Conservation (phyloP, 257 asterid species). For the Nicotiana undulata region DNA sequence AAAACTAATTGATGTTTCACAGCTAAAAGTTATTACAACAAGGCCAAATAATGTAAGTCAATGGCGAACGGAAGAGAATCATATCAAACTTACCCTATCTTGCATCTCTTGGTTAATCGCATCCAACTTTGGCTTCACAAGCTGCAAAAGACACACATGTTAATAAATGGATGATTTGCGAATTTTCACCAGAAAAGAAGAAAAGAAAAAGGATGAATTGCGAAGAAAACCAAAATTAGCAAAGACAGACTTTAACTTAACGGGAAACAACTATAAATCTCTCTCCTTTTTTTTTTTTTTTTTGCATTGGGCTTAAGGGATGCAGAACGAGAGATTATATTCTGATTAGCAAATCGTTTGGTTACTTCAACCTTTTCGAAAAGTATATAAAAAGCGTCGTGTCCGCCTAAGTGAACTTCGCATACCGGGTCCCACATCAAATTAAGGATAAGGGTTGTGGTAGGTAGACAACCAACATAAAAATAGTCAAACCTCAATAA, state of each 20-base stretch:
- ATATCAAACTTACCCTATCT: conserved; percentile 40
- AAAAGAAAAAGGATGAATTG: not conserved
- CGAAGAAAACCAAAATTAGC: not conserved
- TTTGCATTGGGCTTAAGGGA: not conserved
- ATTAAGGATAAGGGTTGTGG: not conserved
- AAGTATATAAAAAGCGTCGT: not conserved
- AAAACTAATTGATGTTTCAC: not conserved
- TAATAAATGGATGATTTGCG: not conserved
- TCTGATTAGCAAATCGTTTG: not conserved
- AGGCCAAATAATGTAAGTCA: not conserved
- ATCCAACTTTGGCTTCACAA: conserved; percentile 66
- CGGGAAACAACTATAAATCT: not conserved
- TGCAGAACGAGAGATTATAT: not conserved
- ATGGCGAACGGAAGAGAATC: not conserved
- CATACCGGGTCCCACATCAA: not conserved
- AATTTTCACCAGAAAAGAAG: not conserved
- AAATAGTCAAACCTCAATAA: not conserved
- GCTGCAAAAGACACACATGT: conserved; percentile 35
- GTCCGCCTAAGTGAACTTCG: not conserved
- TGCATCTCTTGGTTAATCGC: conserved; percentile 69
- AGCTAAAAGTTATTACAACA: not conserved
- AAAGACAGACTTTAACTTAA: not conserved
- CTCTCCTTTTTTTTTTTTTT: not conserved
- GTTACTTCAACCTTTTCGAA: not conserved
- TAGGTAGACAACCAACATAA: not conserved